phyloP scores from a whole-genome alignment of 148 eudicot species.

The Camellia japonica region DNA sequence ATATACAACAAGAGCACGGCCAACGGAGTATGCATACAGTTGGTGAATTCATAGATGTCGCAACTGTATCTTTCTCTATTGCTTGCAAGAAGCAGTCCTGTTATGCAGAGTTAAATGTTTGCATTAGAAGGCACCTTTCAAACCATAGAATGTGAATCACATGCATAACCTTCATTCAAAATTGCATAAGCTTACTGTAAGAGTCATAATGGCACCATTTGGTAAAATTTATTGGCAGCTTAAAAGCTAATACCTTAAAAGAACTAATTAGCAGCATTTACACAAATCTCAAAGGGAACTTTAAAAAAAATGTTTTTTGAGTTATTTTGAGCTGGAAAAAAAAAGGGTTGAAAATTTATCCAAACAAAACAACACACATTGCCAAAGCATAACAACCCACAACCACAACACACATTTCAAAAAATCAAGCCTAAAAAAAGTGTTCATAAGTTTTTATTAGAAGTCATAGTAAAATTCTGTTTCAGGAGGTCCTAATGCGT shows the following conservation, averaged over 20 bases:
- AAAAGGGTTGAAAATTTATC: no score
- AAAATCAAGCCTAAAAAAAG: no score
- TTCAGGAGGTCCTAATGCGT: no score
- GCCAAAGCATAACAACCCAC: no score
- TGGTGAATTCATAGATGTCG: conserved; percentile 22
- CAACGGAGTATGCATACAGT: conserved; percentile 22
- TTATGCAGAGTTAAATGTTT: not conserved
- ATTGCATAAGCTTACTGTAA: not conserved
- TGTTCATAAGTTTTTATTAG: no score
- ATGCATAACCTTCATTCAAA: not conserved
- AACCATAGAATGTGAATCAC: not conserved
- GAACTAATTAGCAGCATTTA: no score
- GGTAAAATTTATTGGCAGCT: not conserved
- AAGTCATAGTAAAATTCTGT: no score
- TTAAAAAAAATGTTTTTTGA: no score
- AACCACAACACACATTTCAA: no score
- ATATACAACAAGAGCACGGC: not conserved
- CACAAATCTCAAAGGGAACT: no score
- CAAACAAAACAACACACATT: no score
- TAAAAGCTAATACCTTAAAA: not conserved
- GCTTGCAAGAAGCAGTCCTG: conserved; percentile 32
- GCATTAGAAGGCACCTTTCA: not conserved
- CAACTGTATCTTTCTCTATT: conserved; percentile 22
- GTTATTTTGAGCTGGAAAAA: no score
- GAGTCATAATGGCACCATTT: not conserved